Conservation (phyloP, 805 yeast genomes). For the Metschnikowia aberdeeniae region DNA sequence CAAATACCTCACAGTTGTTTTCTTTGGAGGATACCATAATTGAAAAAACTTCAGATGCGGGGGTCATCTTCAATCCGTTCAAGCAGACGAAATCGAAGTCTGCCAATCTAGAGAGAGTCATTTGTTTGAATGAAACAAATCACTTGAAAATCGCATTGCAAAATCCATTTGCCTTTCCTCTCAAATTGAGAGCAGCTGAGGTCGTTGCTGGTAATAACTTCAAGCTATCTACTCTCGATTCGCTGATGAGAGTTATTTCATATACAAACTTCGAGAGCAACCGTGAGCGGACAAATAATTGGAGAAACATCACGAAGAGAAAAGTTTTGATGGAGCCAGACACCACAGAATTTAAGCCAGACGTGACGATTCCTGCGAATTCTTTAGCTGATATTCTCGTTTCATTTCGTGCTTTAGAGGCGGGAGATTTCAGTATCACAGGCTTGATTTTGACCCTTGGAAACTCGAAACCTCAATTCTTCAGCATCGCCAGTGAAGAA, state of each 20-base stretch:
- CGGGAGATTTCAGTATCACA: constrained; percentile 46
- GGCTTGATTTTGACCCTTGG: constrained; percentile 51
- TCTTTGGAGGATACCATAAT: constrained; percentile 4
- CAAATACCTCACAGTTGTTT: constrained; percentile 3
- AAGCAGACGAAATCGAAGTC: constrained; percentile 20
- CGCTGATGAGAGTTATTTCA: background rate
- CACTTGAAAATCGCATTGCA: constrained; percentile 57
- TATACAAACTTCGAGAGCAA: constrained; percentile 1
- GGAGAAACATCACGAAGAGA: constrained; percentile 1
- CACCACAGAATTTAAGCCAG: background rate
- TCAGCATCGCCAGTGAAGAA: constrained; percentile 36
- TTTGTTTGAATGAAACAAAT: constrained; percentile 48
- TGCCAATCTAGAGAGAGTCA: constrained; percentile 46
- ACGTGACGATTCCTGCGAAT: constrained; percentile 24
- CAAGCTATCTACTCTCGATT: constrained; percentile 23
- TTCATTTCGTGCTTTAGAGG: constrained; percentile 43
- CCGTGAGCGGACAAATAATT: background rate
- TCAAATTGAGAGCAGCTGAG: constrained; percentile 51
- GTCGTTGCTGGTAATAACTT: constrained; percentile 32
- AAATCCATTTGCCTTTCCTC: constrained; percentile 76
- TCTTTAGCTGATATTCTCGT: constrained; percentile 38
- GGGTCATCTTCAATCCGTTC: constrained; percentile 50
- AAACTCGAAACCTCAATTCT: constrained; percentile 46
- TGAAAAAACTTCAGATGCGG: constrained; percentile 1
- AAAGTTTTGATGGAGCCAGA: constrained; percentile 1